phyloP scores from a whole-genome alignment of 2,329 filamentous ascomycete genomes.

The Sarocladiaceae sp. region DNA sequence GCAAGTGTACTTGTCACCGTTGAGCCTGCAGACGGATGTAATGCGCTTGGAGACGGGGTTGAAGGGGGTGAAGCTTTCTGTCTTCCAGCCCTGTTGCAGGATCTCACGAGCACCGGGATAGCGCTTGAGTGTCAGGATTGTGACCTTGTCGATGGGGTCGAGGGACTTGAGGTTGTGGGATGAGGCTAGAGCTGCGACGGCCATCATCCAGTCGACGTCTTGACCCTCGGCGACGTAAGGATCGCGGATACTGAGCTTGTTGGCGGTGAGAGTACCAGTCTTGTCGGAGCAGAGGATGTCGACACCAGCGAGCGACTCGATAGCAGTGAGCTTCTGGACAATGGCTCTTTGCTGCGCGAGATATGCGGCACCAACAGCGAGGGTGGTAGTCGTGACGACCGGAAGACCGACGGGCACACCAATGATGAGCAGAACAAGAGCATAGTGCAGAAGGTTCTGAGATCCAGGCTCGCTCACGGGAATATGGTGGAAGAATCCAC shows the following conservation, averaged over 20 bases:
- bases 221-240: conserved; percentile 73
- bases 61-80: conserved; percentile 73
- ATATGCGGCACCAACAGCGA: conserved; percentile 74
- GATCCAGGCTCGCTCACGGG: conserved; percentile 53
- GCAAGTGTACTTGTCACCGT: conserved; percentile 66
- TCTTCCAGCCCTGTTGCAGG: conserved; percentile 69
- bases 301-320: conserved; percentile 72
- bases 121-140: conserved; percentile 69
- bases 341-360: conserved; percentile 75
- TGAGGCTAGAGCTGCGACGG: conserved; percentile 70
- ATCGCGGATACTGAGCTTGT: conserved; percentile 72
- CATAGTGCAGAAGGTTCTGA: conserved; percentile 64
- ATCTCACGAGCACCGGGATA: conserved; percentile 77
- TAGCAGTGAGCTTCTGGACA: conserved; percentile 75
- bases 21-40: conserved; percentile 64
- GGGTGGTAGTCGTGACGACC: conserved; percentile 72
- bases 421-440: conserved; percentile 68
- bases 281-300: conserved; percentile 80
- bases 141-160: conserved; percentile 77
- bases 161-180: conserved; percentile 77
- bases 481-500: conserved; percentile 73
- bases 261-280: conserved; percentile 72
- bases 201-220: conserved; percentile 83
- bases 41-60: conserved; percentile 79
- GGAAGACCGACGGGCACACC: conserved; percentile 78